These are phyloP conservation scores for Saccharomycopsis guyanensis DNA, from an alignment of 805 yeast genomes.

Conservation along the genomic window DNA sequence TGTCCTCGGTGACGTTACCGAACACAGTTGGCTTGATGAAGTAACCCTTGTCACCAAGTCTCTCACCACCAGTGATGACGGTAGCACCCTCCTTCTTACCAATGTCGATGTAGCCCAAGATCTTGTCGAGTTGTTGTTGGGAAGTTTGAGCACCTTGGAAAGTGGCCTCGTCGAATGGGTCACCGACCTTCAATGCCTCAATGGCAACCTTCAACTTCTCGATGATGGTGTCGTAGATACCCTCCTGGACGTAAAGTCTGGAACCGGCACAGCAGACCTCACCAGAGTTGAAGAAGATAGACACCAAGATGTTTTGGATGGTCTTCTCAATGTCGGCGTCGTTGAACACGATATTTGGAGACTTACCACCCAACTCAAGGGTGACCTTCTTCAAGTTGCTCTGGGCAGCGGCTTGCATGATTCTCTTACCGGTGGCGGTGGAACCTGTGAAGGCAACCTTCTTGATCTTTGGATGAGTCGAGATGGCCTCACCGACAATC, in stretches of 20 bases:
- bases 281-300: slow-evolving; percentile 75
- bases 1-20: slow-evolving; percentile 54
- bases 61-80: slow-evolving; percentile 63
- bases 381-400: slow-evolving; percentile 72
- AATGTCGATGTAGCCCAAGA: slow-evolving; percentile 54
- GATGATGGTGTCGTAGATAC: slow-evolving; percentile 55
- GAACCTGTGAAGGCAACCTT: slow-evolving; percentile 81
- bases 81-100: slow-evolving; percentile 68
- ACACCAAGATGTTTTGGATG: slow-evolving; percentile 46
- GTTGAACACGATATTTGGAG: slow-evolving; percentile 66
- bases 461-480: slow-evolving; percentile 60
- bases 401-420: slow-evolving; percentile 62
- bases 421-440: slow-evolving; percentile 64
- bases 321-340: slow-evolving; percentile 55
- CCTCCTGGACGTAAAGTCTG: slow-evolving; percentile 69
- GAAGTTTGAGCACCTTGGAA: slow-evolving; percentile 79
- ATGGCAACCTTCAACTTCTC: slow-evolving; percentile 50
- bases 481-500: slow-evolving; percentile 63
- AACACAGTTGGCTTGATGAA: slow-evolving; percentile 70
- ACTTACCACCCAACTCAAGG: slow-evolving; percentile 78
- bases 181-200: slow-evolving; percentile 57
- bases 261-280: slow-evolving; percentile 82
- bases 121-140: slow-evolving; percentile 59
- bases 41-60: slow-evolving; percentile 58
- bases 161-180: slow-evolving; percentile 60